phyloP scores from a whole-genome alignment of 75 land plant species.

The Larix kaempferi region DNA sequence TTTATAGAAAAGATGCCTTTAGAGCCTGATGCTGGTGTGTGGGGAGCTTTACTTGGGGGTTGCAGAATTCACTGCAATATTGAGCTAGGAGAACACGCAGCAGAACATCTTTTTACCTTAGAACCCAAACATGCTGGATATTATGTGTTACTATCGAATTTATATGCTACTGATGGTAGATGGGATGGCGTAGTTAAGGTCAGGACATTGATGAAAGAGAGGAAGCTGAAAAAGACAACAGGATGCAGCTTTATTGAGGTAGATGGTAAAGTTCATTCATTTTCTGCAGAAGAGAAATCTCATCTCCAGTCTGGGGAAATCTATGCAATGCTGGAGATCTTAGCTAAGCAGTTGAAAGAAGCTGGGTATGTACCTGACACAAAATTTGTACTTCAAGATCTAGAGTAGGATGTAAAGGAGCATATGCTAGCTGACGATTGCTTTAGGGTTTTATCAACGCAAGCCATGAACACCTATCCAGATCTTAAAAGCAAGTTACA shows the following conservation, averaged over 20 bases:
- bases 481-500: no score
- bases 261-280: not conserved
- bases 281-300: no score
- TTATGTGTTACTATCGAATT: conserved; percentile 6
- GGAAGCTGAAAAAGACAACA: not conserved
- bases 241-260: conserved; percentile 9
- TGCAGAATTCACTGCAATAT: conserved; percentile 53
- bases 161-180: conserved; percentile 1
- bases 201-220: not conserved
- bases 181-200: not conserved
- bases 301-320: no score
- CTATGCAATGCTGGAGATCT: no score
- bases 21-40: conserved; percentile 47
- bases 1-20: conserved; percentile 49
- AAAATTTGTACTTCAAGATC: no score
- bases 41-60: conserved; percentile 54
- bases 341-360: no score
- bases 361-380: no score
- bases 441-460: no score
- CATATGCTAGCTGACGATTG: no score
- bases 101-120: conserved; percentile 27
- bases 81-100: conserved; percentile 37
- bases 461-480: no score
- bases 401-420: no score
- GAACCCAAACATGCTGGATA: conserved; percentile 1